phyloP scores from a whole-genome alignment of 2,329 filamentous ascomycete species.

The Alternaria sp. region DNA sequence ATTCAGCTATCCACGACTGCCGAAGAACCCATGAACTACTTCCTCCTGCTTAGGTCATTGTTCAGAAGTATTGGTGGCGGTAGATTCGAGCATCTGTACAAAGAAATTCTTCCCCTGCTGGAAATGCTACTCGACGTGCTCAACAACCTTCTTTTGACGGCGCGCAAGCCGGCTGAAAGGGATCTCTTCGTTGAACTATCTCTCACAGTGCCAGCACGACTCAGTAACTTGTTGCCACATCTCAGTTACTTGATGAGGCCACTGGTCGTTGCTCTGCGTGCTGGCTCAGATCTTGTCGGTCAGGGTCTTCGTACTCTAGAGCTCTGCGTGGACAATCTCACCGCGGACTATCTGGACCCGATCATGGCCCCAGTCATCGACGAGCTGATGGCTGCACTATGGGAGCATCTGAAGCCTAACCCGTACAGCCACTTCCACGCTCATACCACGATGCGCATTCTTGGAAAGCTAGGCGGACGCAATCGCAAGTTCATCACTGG shows the following conservation, averaged over 20 bases:
- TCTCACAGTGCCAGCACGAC: conserved; percentile 88
- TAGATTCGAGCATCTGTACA: conserved; percentile 96
- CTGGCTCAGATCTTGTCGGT: conserved; percentile 90
- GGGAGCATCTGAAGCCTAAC: conserved; percentile 91
- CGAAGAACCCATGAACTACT: conserved; percentile 98
- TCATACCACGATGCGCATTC: conserved; percentile 95
- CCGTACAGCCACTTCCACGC: conserved; percentile 98
- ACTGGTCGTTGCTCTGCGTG: conserved; percentile 90
- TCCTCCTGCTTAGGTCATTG: conserved; percentile 85
- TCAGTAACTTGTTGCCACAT: conserved; percentile 94
- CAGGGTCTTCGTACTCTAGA: conserved; percentile 93
- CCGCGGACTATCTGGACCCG: conserved; percentile 94
- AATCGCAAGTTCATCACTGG: conserved; percentile 96
- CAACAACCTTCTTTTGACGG: conserved; percentile 90
- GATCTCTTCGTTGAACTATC: conserved; percentile 98
- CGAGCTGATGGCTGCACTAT: conserved; percentile 96
- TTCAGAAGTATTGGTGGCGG: conserved; percentile 97
- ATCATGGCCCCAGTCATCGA: conserved; percentile 99
- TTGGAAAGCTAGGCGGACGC: conserved; percentile 93
- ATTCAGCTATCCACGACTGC: conserved; percentile 95
- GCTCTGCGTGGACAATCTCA: conserved; percentile 96
- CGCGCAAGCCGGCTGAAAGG: conserved; percentile 85
- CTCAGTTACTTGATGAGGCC: conserved; percentile 97
- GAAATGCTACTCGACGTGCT: conserved; percentile 98
- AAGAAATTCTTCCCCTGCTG: conserved; percentile 92